Evolutionary conservation across 805 yeast genomes (phyloP).

Genomic region (Candida succiphila): DNA sequence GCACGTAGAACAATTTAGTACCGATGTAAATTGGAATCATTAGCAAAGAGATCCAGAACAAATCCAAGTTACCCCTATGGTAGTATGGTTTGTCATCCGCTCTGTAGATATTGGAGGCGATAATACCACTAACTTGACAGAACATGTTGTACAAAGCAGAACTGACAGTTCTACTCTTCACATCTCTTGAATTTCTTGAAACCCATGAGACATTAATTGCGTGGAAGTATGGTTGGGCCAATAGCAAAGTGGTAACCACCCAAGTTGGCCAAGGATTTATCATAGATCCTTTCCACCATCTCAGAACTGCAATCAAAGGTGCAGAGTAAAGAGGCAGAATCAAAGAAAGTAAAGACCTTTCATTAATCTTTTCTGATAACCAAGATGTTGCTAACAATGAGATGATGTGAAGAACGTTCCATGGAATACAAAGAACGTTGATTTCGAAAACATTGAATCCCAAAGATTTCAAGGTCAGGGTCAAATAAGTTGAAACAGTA

Average conservation of each 20-base stretch:
- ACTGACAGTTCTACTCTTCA: constrained; percentile 53
- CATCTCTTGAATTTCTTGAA: constrained; percentile 52
- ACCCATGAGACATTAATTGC: constrained; percentile 51
- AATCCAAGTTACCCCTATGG: constrained; percentile 40
- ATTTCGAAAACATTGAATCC: constrained; percentile 46
- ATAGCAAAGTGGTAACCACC: constrained; percentile 13
- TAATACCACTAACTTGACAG: constrained; percentile 48
- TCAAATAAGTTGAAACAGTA: constrained; percentile 33
- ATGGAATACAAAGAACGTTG: constrained; percentile 44
- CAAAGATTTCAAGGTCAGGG: constrained; percentile 35
- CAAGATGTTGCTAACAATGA: constrained; percentile 25
- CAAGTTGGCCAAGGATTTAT: constrained; percentile 16
- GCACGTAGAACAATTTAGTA: constrained; percentile 27
- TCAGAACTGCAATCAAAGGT: constrained; percentile 15
- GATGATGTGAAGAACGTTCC: constrained; percentile 27
- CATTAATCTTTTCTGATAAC: constrained; percentile 24
- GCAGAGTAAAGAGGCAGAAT: constrained; percentile 16
- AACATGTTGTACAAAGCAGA: constrained; percentile 58
- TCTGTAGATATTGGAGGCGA: constrained; percentile 47
- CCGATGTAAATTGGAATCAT: constrained; percentile 18
- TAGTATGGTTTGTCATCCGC: constrained; percentile 50
- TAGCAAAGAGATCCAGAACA: constrained; percentile 24
- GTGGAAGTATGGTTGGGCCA: constrained; percentile 40
- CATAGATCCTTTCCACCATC: constrained; percentile 19
- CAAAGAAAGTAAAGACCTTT: constrained; percentile 13